These are phyloP conservation scores for Powellomyces hirtus DNA, from an alignment of 192 early-diverging fungal species.

Conservation along the genomic window DNA sequence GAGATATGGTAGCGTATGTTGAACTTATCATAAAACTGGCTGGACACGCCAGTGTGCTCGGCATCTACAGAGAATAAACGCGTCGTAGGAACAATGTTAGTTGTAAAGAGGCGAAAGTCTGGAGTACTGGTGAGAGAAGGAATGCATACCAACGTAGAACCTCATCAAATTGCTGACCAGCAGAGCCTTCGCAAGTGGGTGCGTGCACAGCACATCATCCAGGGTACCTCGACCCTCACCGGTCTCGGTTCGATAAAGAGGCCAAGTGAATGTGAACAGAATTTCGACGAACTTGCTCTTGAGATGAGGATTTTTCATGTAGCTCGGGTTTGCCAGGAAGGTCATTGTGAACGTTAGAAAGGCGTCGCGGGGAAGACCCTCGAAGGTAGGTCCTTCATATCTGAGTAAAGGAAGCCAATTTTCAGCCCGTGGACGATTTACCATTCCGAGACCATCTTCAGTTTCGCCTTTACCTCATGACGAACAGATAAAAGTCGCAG, in stretches of 20 bases:
- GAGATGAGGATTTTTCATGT: conserved; percentile 92
- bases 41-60: conserved; percentile 87
- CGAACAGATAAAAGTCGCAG: conserved; percentile 73
- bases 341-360: conserved; percentile 68
- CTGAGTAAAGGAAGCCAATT: conserved; percentile 6
- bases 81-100: neutral
- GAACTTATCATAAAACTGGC: conserved; percentile 99
- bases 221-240: conserved; percentile 39
- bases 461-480: conserved; percentile 52
- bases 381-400: conserved; percentile 43
- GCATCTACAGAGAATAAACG: conserved; percentile 61
- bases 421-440: neutral
- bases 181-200: conserved; percentile 70
- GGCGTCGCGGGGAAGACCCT: conserved; percentile 46
- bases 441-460: neutral
- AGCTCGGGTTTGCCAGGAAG: conserved; percentile 73
- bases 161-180: conserved; percentile 80
- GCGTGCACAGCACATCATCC: conserved; percentile 64
- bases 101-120: neutral
- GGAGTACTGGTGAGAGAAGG: no score
- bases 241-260: conserved; percentile 47
- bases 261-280: conserved; percentile 78
- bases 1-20: conserved; percentile 96
- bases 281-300: conserved; percentile 94
- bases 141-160: conserved; percentile 79